phyloP scores from a whole-genome alignment of 768 basidiomycete species.

The Neoboletus brunneissimus region DNA sequence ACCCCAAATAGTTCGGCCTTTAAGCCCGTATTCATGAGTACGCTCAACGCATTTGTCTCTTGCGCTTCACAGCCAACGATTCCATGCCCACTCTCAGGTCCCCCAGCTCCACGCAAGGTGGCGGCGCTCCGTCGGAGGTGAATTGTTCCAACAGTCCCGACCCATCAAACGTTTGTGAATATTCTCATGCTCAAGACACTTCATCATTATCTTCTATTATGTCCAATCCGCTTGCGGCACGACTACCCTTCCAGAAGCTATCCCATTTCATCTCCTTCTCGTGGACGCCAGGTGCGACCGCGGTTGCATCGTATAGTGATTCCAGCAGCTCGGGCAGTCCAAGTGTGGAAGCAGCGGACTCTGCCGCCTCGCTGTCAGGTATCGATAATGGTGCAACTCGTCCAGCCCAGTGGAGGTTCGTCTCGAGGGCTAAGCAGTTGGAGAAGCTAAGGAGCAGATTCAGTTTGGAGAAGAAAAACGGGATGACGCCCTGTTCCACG shows the following conservation, averaged over 20 bases:
- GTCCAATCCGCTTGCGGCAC: constrained; percentile 52
- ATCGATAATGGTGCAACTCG: constrained; percentile 7
- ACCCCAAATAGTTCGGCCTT: constrained; percentile 59
- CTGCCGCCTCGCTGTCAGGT: constrained; percentile 9
- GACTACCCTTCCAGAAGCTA: constrained; percentile 57
- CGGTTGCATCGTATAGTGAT: constrained; percentile 25
- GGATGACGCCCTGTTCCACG: constrained; percentile 18
- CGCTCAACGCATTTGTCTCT: constrained; percentile 53
- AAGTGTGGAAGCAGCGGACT: constrained; percentile 8
- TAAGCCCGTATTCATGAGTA: constrained; percentile 54
- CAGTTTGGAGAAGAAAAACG: constrained; percentile 34
- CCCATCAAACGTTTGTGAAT: constrained; percentile 25
- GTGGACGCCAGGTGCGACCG: constrained; percentile 44
- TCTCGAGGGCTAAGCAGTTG: constrained; percentile 65
- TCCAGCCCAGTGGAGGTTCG: constrained; percentile 39
- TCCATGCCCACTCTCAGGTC: constrained; percentile 37
- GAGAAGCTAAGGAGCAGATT: constrained; percentile 58
- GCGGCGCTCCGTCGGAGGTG: constrained; percentile 25
- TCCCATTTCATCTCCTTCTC: constrained; percentile 55
- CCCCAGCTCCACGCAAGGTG: constrained; percentile 30
- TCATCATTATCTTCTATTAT: constrained; percentile 48
- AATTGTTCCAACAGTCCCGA: constrained; percentile 28
- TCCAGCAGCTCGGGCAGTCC: constrained; percentile 15
- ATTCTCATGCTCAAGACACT: constrained; percentile 25
- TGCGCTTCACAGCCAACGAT: constrained; percentile 35